Evolutionary conservation across 139 green algal genomes (phyloP).

Genomic region (Coccomyxa sp.): DNA sequence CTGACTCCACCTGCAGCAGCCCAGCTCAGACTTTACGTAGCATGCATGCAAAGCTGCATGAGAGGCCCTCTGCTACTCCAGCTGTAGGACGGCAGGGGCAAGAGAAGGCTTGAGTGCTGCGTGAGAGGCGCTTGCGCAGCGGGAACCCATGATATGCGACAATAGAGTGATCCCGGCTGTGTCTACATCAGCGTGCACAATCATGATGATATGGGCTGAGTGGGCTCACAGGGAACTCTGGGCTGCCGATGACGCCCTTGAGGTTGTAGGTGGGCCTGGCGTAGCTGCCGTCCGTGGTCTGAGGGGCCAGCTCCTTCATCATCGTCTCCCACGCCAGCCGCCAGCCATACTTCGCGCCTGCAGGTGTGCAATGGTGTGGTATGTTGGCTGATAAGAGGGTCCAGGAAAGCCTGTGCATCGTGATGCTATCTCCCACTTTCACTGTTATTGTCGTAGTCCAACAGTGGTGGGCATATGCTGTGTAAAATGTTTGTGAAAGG

Average conservation of each 20-base stretch:
- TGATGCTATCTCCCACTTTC: neutral
- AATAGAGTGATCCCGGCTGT: neutral
- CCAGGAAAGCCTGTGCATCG: neutral
- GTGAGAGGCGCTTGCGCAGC: neutral
- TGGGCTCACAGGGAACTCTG: conserved; percentile 48
- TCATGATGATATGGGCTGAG: neutral
- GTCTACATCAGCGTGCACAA: neutral
- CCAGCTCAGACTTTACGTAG: neutral
- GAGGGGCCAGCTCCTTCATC: conserved; percentile 86
- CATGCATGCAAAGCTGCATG: neutral
- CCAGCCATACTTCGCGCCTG: conserved; percentile 74
- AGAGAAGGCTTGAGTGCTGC: neutral
- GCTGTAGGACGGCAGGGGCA: neutral
- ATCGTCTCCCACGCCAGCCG: conserved; percentile 67
- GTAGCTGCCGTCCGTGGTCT: conserved; percentile 68
- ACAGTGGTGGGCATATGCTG: neutral
- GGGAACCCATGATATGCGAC: neutral
- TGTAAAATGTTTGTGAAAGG: neutral
- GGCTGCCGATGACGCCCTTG: conserved; percentile 39
- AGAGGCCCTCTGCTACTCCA: neutral
- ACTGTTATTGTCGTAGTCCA: neutral
- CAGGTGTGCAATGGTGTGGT: neutral
- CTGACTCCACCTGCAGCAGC: conserved; percentile 43
- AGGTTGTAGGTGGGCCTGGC: conserved; percentile 70
- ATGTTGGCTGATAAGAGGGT: neutral